Base-by-base conservation (phyloP, 495 filamentous ascomycete species). In the Monascus purpureus region DNA sequence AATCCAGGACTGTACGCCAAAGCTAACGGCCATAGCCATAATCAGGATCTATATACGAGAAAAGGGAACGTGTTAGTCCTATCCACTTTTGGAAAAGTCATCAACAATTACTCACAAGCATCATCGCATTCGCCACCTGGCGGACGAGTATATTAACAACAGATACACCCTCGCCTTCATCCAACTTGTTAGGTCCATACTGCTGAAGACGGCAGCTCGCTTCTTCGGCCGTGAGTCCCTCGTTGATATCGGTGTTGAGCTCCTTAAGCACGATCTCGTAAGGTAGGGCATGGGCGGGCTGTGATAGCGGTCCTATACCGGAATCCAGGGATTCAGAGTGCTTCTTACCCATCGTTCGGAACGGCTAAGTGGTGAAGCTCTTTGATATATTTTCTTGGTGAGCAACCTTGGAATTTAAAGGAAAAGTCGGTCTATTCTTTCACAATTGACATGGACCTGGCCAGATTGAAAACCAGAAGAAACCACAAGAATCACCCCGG, bases 11-110 rank as follows among this genome's bases (percentile, higher is more conserved):
- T 58, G 44, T 29, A 81, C 80, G 4, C 69, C 74, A 41, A 77
- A 81, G 45, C 70, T 75, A 31, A 80, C 73, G 17, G 62, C 67
- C 77, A 82, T 82, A 11, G 71, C 77, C 35, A 78, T 57, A 33
- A 80, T 73, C 14, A 76, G 63, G 4, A 80, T 66, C 73, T 76
- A 38, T 82, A 40, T n/a, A n/a, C n/a, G n/a, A n/a, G 8, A 8
- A 37, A 17, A 35, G 32, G 29, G 20, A 22, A 9, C 4, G 20
- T 22, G 20, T 4, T 22, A 39, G 45, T 44, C 48, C 37, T 41
- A 46, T 49, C 42, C 43, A 44, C 43, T 28, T 39, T 37, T 36
- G 24, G 24, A 39, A 33, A 30, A 32, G 38, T 37, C 37, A 17
- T 27, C 13, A 5, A 27, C 4, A 4, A 24, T 15, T 26, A 29